phyloP scores from a whole-genome alignment of 345 rosid genomes.

The Corchorus capsularis region DNA sequence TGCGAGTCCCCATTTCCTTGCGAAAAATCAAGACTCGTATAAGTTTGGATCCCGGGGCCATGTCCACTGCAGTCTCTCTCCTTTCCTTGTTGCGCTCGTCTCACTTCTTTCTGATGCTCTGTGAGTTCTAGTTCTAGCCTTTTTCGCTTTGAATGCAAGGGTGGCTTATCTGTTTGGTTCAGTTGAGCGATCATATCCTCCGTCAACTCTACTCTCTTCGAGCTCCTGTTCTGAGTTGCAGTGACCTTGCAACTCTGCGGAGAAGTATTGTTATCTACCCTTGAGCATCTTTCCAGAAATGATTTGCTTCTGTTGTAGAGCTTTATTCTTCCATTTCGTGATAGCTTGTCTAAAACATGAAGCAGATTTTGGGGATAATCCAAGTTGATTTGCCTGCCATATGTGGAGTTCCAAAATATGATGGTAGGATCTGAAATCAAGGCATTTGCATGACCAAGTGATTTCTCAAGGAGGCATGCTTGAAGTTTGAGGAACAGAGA shows the following conservation, averaged over 20 bases:
- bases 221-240: slow-evolving; percentile 36
- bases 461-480: slow-evolving; percentile 48
- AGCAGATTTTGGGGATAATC: slow-evolving; percentile 51
- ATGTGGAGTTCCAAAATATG: slow-evolving; percentile 52
- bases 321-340: slow-evolving; percentile 44
- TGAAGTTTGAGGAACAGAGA: slow-evolving; percentile 49
- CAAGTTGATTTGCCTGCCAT: slow-evolving; percentile 39
- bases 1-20: slow-evolving; percentile 50
- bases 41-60: slow-evolving; percentile 52
- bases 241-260: slow-evolving; percentile 34
- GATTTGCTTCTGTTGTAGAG: slow-evolving; percentile 36
- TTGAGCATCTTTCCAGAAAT: slow-evolving; percentile 24
- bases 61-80: slow-evolving; percentile 46
- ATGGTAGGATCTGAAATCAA: slow-evolving; percentile 42
- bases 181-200: not conserved
- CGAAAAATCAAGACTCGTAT: slow-evolving; percentile 51
- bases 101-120: slow-evolving; percentile 58
- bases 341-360: slow-evolving; percentile 48
- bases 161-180: slow-evolving; percentile 14
- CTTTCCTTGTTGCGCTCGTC: slow-evolving; percentile 55
- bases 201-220: slow-evolving; percentile 43
- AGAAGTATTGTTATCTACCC: slow-evolving; percentile 10
- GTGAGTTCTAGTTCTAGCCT: slow-evolving; percentile 47
- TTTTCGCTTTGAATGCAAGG: slow-evolving; percentile 33
- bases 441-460: slow-evolving; percentile 42